Evolutionary conservation across 257 asterid species (phyloP).

Genomic region (Lantana camara): DNA sequence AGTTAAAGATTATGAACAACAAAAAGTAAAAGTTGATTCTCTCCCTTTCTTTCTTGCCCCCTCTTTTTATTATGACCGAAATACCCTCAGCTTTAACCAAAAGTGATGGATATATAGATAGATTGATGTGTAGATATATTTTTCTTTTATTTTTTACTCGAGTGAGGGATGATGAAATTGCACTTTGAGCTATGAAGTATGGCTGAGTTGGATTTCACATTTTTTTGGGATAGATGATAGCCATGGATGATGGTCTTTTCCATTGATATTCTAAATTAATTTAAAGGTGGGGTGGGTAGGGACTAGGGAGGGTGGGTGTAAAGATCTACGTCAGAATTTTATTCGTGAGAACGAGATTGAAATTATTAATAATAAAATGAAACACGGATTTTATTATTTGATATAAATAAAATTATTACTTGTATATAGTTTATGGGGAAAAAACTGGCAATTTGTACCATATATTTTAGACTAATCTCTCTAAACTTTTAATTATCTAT

Average conservation of each 20-base stretch:
- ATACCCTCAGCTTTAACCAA: slow-evolving; percentile 62
- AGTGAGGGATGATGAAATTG: slow-evolving; percentile 78
- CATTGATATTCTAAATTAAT: slow-evolving; percentile 20
- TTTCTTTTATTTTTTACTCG: slow-evolving; percentile 27
- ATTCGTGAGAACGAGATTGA: no score
- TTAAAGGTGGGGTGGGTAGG: background rate
- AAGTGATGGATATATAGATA: slow-evolving; percentile 27
- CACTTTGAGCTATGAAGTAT: slow-evolving; percentile 70
- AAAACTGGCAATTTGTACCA: no score
- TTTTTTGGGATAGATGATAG: slow-evolving; percentile 33
- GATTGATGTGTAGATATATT: background rate
- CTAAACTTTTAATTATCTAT: no score
- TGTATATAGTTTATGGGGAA: no score
- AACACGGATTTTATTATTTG: no score
- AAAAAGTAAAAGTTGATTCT: slow-evolving; percentile 51
- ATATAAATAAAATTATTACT: no score
- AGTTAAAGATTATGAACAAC: slow-evolving; percentile 45
- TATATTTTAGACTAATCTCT: no score
- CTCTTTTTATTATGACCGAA: slow-evolving; percentile 46
- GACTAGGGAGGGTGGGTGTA: no score
- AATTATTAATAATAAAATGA: no score
- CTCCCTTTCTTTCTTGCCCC: slow-evolving; percentile 47
- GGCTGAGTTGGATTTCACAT: slow-evolving; percentile 52
- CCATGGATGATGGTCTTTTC: slow-evolving; percentile 28
- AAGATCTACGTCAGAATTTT: no score